phyloP scores from a whole-genome alignment of 805 yeast genomes.

The Yarrowia bubula region DNA sequence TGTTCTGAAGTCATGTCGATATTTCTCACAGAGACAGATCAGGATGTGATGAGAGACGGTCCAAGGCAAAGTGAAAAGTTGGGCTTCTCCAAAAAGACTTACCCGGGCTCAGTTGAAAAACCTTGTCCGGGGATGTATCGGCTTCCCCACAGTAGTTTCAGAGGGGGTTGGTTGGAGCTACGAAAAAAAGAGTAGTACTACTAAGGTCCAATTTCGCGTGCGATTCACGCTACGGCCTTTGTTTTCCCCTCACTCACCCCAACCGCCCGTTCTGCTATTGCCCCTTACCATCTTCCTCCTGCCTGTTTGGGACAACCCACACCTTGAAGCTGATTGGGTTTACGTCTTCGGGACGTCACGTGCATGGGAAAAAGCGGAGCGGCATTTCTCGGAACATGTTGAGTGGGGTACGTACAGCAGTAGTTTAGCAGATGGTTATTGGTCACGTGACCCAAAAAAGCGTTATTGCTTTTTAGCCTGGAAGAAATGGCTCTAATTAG shows the following conservation, averaged over 20 bases:
- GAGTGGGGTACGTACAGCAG: neutral
- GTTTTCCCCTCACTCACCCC: neutral
- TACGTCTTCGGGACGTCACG: conserved; percentile 6
- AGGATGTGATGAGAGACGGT: conserved; percentile 3
- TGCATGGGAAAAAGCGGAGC: neutral
- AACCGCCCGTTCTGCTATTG: neutral
- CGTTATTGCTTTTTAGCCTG: too few relatives aligned
- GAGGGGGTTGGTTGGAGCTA: neutral
- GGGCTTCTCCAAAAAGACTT: neutral
- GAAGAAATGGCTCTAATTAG: too few relatives aligned
- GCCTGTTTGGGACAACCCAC: neutral
- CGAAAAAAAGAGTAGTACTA: neutral
- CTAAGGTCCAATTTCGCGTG: neutral
- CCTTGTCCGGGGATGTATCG: neutral
- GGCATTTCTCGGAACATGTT: neutral
- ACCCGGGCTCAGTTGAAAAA: conserved; percentile 25
- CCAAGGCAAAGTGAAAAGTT: conserved; percentile 17
- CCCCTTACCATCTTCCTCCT: neutral
- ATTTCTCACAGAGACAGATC: conserved; percentile 15
- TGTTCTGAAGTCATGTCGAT: conserved; percentile 24
- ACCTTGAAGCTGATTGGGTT: neutral
- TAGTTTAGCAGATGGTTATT: too few relatives aligned
- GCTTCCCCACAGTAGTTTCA: neutral
- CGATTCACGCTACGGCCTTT: neutral
- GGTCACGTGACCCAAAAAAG: too few relatives aligned